These are phyloP conservation scores for Crithidia fasciculata DNA, from an alignment of 208 protist genomes.

Conservation along the genomic window DNA sequence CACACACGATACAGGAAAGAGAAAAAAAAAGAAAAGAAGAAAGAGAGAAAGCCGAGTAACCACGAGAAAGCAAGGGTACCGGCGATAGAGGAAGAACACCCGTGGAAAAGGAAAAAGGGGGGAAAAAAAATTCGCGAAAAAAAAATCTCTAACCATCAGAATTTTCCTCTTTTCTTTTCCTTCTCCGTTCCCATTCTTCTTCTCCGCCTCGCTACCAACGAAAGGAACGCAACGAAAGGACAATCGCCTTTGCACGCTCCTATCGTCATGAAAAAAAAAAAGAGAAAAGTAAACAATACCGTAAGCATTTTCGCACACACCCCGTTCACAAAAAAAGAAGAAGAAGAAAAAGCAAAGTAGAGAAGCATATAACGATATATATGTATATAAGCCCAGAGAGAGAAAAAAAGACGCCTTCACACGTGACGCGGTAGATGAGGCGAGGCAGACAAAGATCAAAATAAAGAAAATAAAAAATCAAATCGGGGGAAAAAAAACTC, in stretches of 20 bases:
- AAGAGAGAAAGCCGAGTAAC: not conserved
- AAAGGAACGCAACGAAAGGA: too few relatives aligned
- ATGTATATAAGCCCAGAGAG: too few relatives aligned
- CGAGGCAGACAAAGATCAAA: too few relatives aligned
- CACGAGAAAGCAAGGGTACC: constrained; percentile 6
- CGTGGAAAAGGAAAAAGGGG: not conserved
- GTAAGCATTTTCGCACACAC: too few relatives aligned
- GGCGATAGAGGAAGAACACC: constrained; percentile 4
- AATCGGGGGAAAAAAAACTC: not conserved
- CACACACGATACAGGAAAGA: not conserved
- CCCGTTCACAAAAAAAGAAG: too few relatives aligned
- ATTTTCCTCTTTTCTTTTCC: constrained; percentile 7
- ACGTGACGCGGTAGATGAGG: too few relatives aligned
- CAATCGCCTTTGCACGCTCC: too few relatives aligned
- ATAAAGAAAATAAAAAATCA: not conserved
- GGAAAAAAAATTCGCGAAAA: constrained; percentile 1
- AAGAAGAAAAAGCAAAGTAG: too few relatives aligned
- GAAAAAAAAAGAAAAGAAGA: constrained; percentile 4
- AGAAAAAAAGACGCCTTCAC: too few relatives aligned
- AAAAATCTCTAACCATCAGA: not conserved
- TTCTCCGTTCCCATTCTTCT: not conserved
- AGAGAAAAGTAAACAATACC: too few relatives aligned
- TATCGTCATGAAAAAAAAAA: too few relatives aligned
- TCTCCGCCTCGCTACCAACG: not conserved
- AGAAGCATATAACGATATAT: too few relatives aligned